A percentile compares a stretch with the other conserved stretches of the same genome.
phyloP scores from a whole-genome alignment of 148 eudicot species.

The Spergularia bocconei region DNA sequence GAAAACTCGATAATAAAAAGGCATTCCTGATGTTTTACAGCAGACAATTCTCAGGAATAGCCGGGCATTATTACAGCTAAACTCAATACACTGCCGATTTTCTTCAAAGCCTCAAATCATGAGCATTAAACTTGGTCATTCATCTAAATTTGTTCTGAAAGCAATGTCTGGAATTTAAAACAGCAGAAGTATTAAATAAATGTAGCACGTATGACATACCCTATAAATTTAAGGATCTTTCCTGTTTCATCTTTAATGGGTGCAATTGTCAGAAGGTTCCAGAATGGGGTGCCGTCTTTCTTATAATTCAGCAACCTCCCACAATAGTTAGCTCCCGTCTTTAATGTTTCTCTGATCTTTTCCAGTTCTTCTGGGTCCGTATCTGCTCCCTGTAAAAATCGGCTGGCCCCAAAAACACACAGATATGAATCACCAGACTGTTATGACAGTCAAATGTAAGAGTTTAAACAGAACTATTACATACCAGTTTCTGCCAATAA shows the following conservation, averaged over 20 bases:
- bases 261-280: slow-evolving; percentile 91
- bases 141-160: background rate
- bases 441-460: slow-evolving; percentile 17
- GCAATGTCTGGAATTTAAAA: background rate
- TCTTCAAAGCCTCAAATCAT: background rate
- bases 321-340: slow-evolving; percentile 66
- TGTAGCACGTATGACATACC: slow-evolving; percentile 38
- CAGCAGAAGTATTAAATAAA: background rate
- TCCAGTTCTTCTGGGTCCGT: slow-evolving; percentile 87
- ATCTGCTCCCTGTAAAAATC: slow-evolving; percentile 83
- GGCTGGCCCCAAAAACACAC: slow-evolving; percentile 38
- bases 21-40: background rate
- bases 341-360: slow-evolving; percentile 73
- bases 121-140: background rate
- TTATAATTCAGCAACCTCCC: slow-evolving; percentile 93
- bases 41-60: background rate
- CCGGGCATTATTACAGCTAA: too few relatives aligned
- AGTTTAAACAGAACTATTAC: background rate
- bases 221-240: slow-evolving; percentile 77
- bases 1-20: background rate
- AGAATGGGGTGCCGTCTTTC: slow-evolving; percentile 91
- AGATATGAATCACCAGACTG: too few relatives aligned
- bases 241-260: slow-evolving; percentile 93
- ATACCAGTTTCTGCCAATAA: slow-evolving; percentile 91
- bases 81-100: too few relatives aligned